Percentiles rank a stretch among this genome's conserved stretches.
phyloP scores from a whole-genome alignment of 305 asterid genomes.

The Caryopteris hybrid region DNA sequence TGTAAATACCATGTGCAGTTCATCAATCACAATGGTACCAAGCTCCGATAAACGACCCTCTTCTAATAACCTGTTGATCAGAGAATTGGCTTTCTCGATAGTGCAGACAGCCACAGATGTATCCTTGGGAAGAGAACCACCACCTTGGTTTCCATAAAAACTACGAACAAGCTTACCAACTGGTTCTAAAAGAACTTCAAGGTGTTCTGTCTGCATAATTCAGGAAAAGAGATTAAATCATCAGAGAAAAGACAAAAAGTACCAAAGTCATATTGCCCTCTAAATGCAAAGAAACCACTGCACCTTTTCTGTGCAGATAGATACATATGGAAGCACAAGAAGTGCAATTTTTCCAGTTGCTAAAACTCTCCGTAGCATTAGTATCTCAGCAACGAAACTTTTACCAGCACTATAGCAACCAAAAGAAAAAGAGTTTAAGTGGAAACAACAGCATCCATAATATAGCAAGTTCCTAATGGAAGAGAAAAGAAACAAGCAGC shows the following conservation, averaged over 20 bases:
- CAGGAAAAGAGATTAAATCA: constrained; percentile 10
- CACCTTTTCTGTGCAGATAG: constrained; percentile 97
- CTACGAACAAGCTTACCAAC: constrained; percentile 86
- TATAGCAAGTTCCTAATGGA: background rate
- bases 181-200: constrained; percentile 87
- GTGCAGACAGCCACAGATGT: constrained; percentile 97
- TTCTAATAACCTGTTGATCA: constrained; percentile 84
- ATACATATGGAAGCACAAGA: constrained; percentile 97
- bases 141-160: constrained; percentile 98
- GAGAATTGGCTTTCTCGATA: constrained; percentile 96
- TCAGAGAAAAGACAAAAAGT: constrained; percentile 16
- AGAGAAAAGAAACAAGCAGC: background rate
- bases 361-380: constrained; percentile 89
- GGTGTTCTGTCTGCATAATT: constrained; percentile 82
- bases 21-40: constrained; percentile 98
- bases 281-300: constrained; percentile 14
- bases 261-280: constrained; percentile 12
- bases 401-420: constrained; percentile 81
- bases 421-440: constrained; percentile 18
- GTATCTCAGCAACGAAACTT: constrained; percentile 97
- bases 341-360: constrained; percentile 85
- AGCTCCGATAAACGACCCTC: constrained; percentile 96
- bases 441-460: background rate
- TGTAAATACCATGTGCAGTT: constrained; percentile 90
- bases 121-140: constrained; percentile 91